Percentiles rank a stretch among this genome's conserved stretches.
Evolutionary conservation across 352 stramenopile species (phyloP).

Genomic region (Peronosclerospora sorghi): DNA sequence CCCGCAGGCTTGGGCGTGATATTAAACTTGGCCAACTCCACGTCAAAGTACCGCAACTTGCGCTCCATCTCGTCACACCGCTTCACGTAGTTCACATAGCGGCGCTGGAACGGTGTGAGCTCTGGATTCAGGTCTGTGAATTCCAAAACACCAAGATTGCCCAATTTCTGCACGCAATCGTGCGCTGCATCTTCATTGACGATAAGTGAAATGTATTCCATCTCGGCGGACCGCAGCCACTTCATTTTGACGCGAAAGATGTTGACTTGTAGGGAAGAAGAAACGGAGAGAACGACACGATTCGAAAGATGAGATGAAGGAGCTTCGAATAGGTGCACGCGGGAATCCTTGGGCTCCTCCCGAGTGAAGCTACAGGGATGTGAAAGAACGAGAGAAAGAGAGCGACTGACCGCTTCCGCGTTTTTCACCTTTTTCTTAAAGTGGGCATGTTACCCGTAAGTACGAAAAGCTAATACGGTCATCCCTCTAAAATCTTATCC

Average conservation of each 20-base stretch:
- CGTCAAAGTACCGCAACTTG: constrained; percentile 94
- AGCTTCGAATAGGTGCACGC: constrained; percentile 5
- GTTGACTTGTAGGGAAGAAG: not conserved
- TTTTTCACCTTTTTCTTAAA: constrained; percentile 9
- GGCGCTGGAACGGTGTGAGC: constrained; percentile 96
- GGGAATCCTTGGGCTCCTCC: not conserved
- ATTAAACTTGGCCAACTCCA: constrained; percentile 91
- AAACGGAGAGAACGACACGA: not conserved
- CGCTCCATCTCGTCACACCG: constrained; percentile 98
- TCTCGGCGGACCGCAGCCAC: constrained; percentile 98
- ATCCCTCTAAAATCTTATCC: no score
- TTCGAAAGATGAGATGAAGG: not conserved
- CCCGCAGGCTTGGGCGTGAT: constrained; percentile 68
- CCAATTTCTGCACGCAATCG: constrained; percentile 94
- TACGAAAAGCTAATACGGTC: constrained; percentile 9
- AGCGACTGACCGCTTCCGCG: not conserved
- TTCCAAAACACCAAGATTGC: constrained; percentile 92
- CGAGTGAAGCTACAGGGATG: constrained; percentile 14
- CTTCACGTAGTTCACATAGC: constrained; percentile 98
- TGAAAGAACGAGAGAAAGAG: constrained; percentile 8
- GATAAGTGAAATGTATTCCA: constrained; percentile 99
- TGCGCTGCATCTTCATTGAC: constrained; percentile 96
- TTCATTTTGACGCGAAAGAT: constrained; percentile 35
- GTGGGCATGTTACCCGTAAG: not conserved
- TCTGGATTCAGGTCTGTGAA: constrained; percentile 99